Conservation (phyloP, 2,329 filamentous ascomycete species). For the Domatiomyces globalis region DNA sequence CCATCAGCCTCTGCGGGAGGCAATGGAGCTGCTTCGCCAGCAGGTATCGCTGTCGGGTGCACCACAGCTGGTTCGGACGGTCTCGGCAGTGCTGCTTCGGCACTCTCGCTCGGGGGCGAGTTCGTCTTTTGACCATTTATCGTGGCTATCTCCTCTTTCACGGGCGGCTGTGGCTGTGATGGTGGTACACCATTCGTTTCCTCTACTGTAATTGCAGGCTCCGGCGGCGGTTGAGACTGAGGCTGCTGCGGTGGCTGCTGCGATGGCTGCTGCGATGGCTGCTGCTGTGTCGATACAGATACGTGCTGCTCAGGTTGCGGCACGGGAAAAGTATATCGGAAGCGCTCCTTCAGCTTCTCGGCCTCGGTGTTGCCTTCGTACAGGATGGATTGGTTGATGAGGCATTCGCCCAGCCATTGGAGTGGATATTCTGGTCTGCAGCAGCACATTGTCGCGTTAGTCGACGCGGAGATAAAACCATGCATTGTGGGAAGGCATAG, state of each 20-base stretch:
- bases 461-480: not conserved
- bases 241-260: conserved; percentile 1
- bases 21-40: not conserved
- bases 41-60: not conserved
- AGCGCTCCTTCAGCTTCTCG: conserved; percentile 16
- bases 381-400: conserved; percentile 17
- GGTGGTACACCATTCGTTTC: not conserved
- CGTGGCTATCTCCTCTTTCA: not conserved
- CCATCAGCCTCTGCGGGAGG: conserved; percentile 4
- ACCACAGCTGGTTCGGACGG: not conserved
- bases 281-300: not conserved
- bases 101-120: not conserved
- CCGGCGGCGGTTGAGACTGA: not conserved
- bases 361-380: conserved; percentile 18
- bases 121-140: not conserved
- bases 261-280: conserved; percentile 1
- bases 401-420: conserved; percentile 19
- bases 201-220: not conserved
- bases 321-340: conserved; percentile 15
- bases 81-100: no score
- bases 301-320: conserved; percentile 5
- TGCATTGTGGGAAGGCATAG: not conserved
- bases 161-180: not conserved
- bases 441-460: not conserved
- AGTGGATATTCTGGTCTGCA: conserved; percentile 17